phyloP scores from a whole-genome alignment of 257 asterid species.

The Cinchona pubescens region DNA sequence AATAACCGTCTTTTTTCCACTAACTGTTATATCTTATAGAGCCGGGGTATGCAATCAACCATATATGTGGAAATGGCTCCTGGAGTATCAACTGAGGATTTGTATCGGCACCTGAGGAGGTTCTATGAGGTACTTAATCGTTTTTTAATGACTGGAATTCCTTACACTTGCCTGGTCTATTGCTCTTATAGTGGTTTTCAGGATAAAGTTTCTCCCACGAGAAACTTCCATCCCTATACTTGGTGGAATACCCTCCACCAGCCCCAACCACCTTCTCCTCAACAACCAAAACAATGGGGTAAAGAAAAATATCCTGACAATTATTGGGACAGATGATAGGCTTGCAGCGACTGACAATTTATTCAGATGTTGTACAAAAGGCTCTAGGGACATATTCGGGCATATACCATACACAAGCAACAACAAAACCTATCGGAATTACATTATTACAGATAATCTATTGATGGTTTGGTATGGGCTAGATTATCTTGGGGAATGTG shows the following conservation, averaged over 20 bases:
- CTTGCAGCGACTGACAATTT: background rate
- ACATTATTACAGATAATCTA: background rate
- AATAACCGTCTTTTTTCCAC: background rate
- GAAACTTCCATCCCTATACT: background rate
- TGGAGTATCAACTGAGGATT: slow-evolving; percentile 67
- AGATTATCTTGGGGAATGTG: background rate
- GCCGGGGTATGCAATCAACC: slow-evolving; percentile 99
- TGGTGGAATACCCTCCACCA: too few species aligned
- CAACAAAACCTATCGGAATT: background rate
- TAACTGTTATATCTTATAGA: slow-evolving; percentile 39
- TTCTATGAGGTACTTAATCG: slow-evolving; percentile 59
- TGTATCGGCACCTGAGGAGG: slow-evolving; percentile 48
- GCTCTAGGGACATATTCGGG: background rate
- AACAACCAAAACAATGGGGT: background rate
- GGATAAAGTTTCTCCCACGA: background rate
- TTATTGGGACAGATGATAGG: background rate
- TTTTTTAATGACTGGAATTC: background rate
- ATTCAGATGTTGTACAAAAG: background rate
- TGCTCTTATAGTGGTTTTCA: background rate
- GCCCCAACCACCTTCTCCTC: background rate
- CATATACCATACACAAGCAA: background rate
- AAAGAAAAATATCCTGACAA: background rate
- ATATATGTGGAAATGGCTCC: slow-evolving; percentile 84
- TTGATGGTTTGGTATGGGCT: background rate
- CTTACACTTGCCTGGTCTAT: background rate